phyloP scores from a whole-genome alignment of 2,329 filamentous ascomycete species.

The Colletotrichum sp. region DNA sequence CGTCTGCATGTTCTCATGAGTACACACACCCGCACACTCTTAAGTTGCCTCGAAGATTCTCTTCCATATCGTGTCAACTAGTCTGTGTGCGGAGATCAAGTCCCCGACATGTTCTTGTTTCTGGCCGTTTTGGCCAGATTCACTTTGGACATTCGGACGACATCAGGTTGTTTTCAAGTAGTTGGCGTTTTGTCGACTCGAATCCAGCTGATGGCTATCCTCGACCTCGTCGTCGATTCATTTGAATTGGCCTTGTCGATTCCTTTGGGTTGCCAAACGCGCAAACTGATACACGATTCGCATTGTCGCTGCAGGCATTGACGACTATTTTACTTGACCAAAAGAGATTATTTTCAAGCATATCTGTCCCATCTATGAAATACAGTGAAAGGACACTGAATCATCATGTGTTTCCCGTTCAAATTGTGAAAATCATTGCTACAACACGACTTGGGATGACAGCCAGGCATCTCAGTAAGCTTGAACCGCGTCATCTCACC shows the following conservation, averaged over 20 bases:
- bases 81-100: slow-evolving; percentile 91
- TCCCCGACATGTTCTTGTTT: slow-evolving; percentile 47
- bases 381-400: not conserved
- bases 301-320: not conserved
- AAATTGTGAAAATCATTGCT: not conserved
- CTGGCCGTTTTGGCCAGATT: slow-evolving; percentile 57
- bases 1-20: not conserved
- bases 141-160: slow-evolving; percentile 22
- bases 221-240: not conserved
- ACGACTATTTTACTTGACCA: not conserved
- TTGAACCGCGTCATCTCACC: slow-evolving; percentile 2
- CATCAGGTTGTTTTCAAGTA: slow-evolving; percentile 11
- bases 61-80: slow-evolving; percentile 89
- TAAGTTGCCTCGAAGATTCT: slow-evolving; percentile 88
- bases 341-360: not conserved
- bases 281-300: slow-evolving; percentile 22
- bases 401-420: not conserved
- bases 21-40: slow-evolving; percentile 78
- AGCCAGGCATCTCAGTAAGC: not conserved
- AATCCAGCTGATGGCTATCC: slow-evolving; percentile 2
- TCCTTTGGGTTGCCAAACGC: slow-evolving; percentile 9
- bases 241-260: not conserved
- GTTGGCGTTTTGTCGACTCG: slow-evolving; percentile 5
- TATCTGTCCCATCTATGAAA: too few species aligned
- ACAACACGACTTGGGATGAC: not conserved